phyloP scores from a whole-genome alignment of 2,329 filamentous ascomycete species.

The Botryotinia convoluta region DNA sequence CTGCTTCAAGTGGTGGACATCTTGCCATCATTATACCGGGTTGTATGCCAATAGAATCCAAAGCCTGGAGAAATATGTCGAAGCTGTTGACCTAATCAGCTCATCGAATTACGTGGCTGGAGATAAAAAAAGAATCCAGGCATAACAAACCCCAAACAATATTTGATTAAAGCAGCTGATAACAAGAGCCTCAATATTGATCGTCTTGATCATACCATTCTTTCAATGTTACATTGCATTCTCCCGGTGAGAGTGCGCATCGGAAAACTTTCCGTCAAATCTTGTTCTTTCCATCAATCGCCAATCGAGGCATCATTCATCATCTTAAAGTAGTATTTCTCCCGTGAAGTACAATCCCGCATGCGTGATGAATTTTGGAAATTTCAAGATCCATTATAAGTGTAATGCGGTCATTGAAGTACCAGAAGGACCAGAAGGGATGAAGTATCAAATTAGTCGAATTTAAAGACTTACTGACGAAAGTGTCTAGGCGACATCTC shows the following conservation, averaged over 20 bases:
- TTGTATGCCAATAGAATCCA: neutral
- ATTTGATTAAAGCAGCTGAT: neutral
- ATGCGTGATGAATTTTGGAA: neutral
- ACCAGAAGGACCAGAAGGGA: neutral
- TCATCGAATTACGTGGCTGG: neutral
- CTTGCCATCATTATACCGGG: neutral
- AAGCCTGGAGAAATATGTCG: neutral
- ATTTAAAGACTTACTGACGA: neutral
- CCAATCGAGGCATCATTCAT: neutral
- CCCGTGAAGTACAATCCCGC: neutral
- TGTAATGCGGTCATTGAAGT: neutral
- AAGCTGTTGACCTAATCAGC: neutral
- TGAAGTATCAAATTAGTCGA: neutral
- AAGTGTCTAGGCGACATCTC: neutral
- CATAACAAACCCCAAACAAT: neutral
- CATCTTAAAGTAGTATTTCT: neutral
- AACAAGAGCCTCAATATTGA: neutral
- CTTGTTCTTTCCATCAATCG: neutral
- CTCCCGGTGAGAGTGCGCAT: neutral
- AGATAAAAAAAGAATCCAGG: neutral
- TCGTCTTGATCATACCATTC: neutral
- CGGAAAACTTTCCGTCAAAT: neutral
- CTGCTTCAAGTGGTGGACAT: neutral
- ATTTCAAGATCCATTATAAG: neutral
- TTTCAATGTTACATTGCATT: neutral